Percentiles rank a stretch among this genome's conserved stretches.
These are phyloP conservation scores for Talaromyces sp. DNA, from an alignment of 2,329 filamentous ascomycete species.

Conservation along the genomic window DNA sequence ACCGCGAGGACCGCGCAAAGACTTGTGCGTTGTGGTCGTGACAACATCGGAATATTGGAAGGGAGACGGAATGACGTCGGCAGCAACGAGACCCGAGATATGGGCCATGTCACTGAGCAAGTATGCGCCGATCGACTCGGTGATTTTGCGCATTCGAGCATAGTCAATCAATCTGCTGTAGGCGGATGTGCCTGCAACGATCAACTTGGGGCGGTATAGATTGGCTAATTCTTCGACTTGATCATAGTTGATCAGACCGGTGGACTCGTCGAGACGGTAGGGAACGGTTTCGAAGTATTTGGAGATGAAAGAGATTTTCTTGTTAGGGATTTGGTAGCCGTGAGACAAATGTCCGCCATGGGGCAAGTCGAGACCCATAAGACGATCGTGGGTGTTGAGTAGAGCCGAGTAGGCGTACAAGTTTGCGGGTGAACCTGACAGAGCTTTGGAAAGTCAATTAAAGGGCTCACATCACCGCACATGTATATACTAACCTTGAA, in stretches of 20 bases:
- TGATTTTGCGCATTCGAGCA: slow-evolving; percentile 90
- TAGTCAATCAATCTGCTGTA: slow-evolving; percentile 99
- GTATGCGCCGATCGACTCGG: slow-evolving; percentile 89
- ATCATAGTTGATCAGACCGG: slow-evolving; percentile 96
- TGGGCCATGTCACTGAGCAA: slow-evolving; percentile 97
- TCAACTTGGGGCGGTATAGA: slow-evolving; percentile 91
- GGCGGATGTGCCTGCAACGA: slow-evolving; percentile 93
- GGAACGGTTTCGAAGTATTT: slow-evolving; percentile 99
- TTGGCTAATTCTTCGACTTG: slow-evolving; percentile 82
- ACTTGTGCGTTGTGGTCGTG: slow-evolving; percentile 99
- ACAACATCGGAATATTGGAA: slow-evolving; percentile 93
- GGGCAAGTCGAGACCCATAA: slow-evolving; percentile 95
- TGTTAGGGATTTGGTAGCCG: slow-evolving; percentile 92
- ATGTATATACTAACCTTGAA: slow-evolving; percentile 66
- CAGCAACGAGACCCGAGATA: slow-evolving; percentile 92
- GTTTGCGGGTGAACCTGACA: slow-evolving; percentile 75
- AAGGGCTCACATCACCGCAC: slow-evolving; percentile 1
- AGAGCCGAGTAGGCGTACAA: slow-evolving; percentile 88
- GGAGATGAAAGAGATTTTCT: slow-evolving; percentile 96
- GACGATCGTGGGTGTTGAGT: slow-evolving; percentile 88
- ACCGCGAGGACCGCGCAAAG: slow-evolving; percentile 90
- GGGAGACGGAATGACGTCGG: slow-evolving; percentile 86
- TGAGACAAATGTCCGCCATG: slow-evolving; percentile 94
- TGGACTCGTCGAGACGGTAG: slow-evolving; percentile 72
- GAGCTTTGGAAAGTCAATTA: slow-evolving; percentile 52